A percentile compares a stretch with the other conserved stretches of the same genome.
Evolutionary conservation across 73 alveolate species (phyloP).

Genomic region (Breviolum minutum): DNA sequence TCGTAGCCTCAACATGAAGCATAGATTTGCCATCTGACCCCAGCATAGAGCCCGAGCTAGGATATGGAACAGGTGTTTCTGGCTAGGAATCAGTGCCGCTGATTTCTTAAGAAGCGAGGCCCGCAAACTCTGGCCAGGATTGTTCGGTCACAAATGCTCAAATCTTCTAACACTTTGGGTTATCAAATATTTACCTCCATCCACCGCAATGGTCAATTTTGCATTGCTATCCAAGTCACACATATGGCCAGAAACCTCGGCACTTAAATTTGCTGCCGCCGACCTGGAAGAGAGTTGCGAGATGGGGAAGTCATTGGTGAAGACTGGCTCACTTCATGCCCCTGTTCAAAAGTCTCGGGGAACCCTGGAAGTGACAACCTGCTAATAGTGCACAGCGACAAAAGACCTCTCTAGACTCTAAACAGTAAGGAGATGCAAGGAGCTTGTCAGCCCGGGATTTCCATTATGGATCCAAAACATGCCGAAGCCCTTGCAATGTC

Average conservation of each 20-base stretch:
- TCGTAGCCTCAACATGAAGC: constrained; percentile 25
- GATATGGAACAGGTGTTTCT: background rate
- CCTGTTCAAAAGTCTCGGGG: background rate
- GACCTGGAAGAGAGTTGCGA: constrained; percentile 3
- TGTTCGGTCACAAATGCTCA: background rate
- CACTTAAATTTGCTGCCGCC: constrained; percentile 14
- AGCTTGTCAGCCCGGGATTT: background rate
- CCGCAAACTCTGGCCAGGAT: background rate
- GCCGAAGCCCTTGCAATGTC: background rate
- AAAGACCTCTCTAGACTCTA: too few species aligned
- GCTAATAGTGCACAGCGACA: too few species aligned
- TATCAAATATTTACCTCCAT: too few species aligned
- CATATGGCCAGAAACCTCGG: constrained; percentile 72
- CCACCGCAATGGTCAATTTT: too few species aligned
- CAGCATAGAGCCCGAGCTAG: background rate
- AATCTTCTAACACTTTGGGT: too few species aligned
- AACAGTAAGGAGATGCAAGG: background rate
- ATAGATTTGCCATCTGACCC: too few species aligned
- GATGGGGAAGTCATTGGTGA: background rate
- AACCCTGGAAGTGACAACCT: background rate
- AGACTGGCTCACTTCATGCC: background rate
- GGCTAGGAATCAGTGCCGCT: background rate
- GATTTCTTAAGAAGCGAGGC: too few species aligned
- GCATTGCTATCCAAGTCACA: background rate
- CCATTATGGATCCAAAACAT: background rate